These are phyloP conservation scores for Ensete ventricosum DNA, from an alignment of 176 grass and related monocot genomes.

Conservation along the genomic window DNA sequence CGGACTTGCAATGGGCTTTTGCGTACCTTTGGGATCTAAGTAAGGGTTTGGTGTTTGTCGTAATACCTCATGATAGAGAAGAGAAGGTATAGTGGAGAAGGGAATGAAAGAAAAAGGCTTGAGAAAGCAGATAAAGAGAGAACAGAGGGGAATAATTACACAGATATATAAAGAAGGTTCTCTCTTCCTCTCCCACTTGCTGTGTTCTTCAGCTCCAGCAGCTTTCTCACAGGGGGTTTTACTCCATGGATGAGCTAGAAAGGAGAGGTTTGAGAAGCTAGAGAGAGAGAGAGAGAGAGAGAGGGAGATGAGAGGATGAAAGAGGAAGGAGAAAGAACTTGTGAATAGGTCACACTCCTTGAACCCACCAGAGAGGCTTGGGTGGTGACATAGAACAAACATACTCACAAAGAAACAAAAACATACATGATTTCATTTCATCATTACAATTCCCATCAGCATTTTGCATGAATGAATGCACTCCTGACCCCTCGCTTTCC, in stretches of 20 bases:
- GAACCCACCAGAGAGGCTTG: background rate
- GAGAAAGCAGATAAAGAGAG: background rate
- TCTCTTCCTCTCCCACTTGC: background rate
- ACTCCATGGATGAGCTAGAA: background rate
- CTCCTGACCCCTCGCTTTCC: too few relatives aligned
- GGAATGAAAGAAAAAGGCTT: background rate
- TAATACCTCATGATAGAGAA: background rate
- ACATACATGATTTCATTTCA: background rate
- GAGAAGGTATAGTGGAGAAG: background rate
- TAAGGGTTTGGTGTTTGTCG: too few relatives aligned
- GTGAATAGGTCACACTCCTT: background rate
- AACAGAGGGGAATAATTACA: background rate
- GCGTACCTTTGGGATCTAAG: too few relatives aligned
- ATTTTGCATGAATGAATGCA: too few relatives aligned
- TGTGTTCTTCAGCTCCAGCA: background rate
- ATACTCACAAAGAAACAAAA: background rate
- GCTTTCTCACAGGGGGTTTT: background rate
- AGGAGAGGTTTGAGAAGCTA: background rate
- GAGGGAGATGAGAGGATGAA: constrained; percentile 10
- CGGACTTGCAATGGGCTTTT: too few relatives aligned
- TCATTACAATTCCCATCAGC: background rate
- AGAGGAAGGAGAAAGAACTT: constrained; percentile 14
- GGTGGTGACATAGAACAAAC: background rate
- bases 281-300: constrained; percentile 8
- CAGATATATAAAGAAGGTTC: background rate